Base-by-base conservation (phyloP, 345 rosid species). In the Euphorbia peplus region DNA sequence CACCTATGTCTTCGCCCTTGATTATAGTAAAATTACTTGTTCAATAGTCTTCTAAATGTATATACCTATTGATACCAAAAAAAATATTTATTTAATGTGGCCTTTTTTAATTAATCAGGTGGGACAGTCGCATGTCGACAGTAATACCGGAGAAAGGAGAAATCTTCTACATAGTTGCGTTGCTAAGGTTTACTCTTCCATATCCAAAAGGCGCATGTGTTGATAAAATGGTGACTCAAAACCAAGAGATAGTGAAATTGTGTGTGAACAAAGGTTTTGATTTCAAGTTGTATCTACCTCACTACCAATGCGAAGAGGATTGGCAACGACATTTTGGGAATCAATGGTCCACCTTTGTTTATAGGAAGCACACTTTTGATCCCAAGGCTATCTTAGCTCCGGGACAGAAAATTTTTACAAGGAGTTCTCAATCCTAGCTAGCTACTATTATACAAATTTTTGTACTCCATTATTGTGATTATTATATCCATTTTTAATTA, bases 301-400 rank as follows among this genome's bases (percentile, higher is more conserved):
- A 91, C 75, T 91, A 91, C 81, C 81, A 87, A 54, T 81, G 89
- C 7, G 78, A 52, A 44, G 87, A 90, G 66, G 97, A 87, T 4
- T 95, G 97, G 99, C 71, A 82, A 74, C 75, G 83, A 14, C 99
- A 95, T 76, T 95, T 90, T 56, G 99, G 96, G 15, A 73, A 80
- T 62, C 84, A 64, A 73, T 95, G 99, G 99, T 52, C 82, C 0
- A 78, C 81, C 75, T 95, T 95, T 46, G 80, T 75, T 24, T 86
- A 87, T 65, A 81, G 83, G 81, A 95, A 95, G 81, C 47, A 35
- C n/a, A 56, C 68, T 68, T 91, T 85, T 70, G 97, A 95, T 82
- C 95, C 93, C 4, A 82, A 79, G 93, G 90, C 89, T 21, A 73
- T 95, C 64, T 97, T 95, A 65, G 86, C 99, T 0, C 99, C 99